Conservation (phyloP, 1,284 basidiomycete species). For the Acaromyces ingoldii region DNA sequence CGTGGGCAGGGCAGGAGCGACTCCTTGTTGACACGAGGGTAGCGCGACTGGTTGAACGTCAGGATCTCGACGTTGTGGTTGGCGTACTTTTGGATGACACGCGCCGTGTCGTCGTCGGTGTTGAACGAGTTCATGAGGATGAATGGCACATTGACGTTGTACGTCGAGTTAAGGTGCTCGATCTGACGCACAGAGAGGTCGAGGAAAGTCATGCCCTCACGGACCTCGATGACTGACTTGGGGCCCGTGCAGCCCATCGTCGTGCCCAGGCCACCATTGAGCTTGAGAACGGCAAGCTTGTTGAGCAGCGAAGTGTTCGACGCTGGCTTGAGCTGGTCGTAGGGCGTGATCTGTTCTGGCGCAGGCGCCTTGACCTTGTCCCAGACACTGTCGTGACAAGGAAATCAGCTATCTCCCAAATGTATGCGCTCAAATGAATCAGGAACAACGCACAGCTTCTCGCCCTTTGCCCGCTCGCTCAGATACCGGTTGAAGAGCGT, state of each 20-base stretch:
- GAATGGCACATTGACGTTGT: constrained; percentile 79
- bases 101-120: constrained; percentile 61
- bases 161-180: constrained; percentile 66
- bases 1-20: constrained; percentile 83
- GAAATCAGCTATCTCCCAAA: neutral
- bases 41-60: constrained; percentile 93
- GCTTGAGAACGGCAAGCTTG: constrained; percentile 90
- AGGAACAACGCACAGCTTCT: constrained; percentile 74
- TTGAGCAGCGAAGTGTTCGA: constrained; percentile 43
- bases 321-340: constrained; percentile 62
- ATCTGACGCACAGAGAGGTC: constrained; percentile 96
- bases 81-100: constrained; percentile 97
- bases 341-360: constrained; percentile 85
- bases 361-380: constrained; percentile 94
- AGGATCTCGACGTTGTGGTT: constrained; percentile 60
- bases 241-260: constrained; percentile 82
- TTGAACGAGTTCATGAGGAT: constrained; percentile 99
- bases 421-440: neutral
- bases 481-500: constrained; percentile 98
- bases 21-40: constrained; percentile 96
- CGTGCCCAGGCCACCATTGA: constrained; percentile 97
- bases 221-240: constrained; percentile 54
- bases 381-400: constrained; percentile 70
- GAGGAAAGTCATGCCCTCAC: constrained; percentile 96
- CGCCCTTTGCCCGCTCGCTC: constrained; percentile 84